Evolutionary conservation across 768 basidiomycete species (phyloP).

Genomic region (Auricularia cornea): DNA sequence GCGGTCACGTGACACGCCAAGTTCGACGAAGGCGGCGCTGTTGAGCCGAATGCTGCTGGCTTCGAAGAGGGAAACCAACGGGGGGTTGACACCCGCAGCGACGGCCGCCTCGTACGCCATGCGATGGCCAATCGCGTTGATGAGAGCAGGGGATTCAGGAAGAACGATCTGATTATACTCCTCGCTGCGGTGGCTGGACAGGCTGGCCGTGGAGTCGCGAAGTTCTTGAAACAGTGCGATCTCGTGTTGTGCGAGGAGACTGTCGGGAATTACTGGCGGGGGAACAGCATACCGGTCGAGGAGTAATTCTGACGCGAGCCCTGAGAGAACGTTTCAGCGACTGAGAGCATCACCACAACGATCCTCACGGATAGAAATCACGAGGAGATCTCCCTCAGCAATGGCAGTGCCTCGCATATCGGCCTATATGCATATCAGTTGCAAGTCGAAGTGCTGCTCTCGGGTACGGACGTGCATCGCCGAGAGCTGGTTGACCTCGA

Average conservation of each 20-base stretch:
- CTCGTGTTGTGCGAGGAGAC: neutral
- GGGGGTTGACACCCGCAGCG: constrained; percentile 33
- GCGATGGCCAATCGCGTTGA: constrained; percentile 56
- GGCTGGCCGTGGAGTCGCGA: neutral
- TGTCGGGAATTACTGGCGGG: neutral
- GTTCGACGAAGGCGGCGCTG: too few relatives aligned
- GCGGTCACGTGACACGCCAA: constrained; percentile 35
- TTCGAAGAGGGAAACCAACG: constrained; percentile 50
- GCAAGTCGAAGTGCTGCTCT: constrained; percentile 1
- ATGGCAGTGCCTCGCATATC: constrained; percentile 21
- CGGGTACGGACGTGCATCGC: constrained; percentile 37
- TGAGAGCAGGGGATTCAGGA: constrained; percentile 13
- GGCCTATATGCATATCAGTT: neutral
- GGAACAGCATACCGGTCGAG: neutral
- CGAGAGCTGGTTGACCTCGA: constrained; percentile 55
- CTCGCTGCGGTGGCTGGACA: constrained; percentile 6
- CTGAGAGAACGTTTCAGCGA: too few relatives aligned
- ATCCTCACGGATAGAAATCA: too few relatives aligned
- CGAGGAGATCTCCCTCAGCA: constrained; percentile 23
- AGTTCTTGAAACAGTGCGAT: neutral
- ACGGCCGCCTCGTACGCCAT: constrained; percentile 50
- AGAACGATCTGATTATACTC: constrained; percentile 15
- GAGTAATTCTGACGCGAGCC: neutral
- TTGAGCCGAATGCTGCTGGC: constrained; percentile 31
- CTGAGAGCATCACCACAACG: too few relatives aligned